A percentile compares a stretch with the other conserved stretches of the same genome.
These are phyloP conservation scores for Baudoinia panamericana DNA, from an alignment of 495 filamentous ascomycete species.

Conservation along the genomic window DNA sequence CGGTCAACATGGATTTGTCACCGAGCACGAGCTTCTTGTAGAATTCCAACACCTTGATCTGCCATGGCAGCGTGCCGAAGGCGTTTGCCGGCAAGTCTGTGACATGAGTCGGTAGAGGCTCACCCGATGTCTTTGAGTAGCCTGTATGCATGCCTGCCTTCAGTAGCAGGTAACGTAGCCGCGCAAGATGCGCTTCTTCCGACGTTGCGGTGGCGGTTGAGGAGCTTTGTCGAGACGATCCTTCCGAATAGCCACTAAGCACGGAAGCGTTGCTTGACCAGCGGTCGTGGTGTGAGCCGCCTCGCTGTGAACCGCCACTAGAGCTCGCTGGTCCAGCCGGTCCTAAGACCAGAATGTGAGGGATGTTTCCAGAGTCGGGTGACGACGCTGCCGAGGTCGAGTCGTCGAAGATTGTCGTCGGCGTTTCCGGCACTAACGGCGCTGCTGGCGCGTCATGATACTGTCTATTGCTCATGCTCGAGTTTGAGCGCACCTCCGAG, in stretches of 20 bases:
- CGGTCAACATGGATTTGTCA: slow-evolving; percentile 50
- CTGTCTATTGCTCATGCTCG: slow-evolving; percentile 13
- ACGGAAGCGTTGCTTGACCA: slow-evolving; percentile 66
- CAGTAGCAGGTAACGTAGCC: slow-evolving; percentile 60
- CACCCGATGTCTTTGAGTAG: slow-evolving; percentile 42
- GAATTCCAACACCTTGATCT: slow-evolving; percentile 53
- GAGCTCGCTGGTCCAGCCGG: slow-evolving; percentile 39
- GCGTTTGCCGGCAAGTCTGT: slow-evolving; percentile 61
- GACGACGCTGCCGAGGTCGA: slow-evolving; percentile 66
- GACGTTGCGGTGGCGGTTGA: slow-evolving; percentile 53
- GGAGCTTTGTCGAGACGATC: slow-evolving; percentile 30
- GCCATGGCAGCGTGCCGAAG: slow-evolving; percentile 60
- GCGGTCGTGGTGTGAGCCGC: slow-evolving; percentile 24
- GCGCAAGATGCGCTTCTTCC: slow-evolving; percentile 61
- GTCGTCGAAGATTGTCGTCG: slow-evolving; percentile 87
- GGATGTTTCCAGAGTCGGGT: slow-evolving; percentile 56
- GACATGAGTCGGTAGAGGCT: slow-evolving; percentile 52
- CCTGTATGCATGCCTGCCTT: slow-evolving; percentile 74
- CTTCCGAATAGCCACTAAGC: slow-evolving; percentile 59
- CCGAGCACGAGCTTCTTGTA: slow-evolving; percentile 64
- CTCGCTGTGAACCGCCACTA: slow-evolving; percentile 12
- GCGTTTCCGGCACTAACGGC: slow-evolving; percentile 58
- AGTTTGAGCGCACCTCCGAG: slow-evolving; percentile 18
- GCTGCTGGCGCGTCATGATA: slow-evolving; percentile 16
- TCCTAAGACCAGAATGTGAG: slow-evolving; percentile 76